Base-by-base conservation (phyloP, 495 filamentous ascomycete species). In the Cercophora newfieldiana region DNA sequence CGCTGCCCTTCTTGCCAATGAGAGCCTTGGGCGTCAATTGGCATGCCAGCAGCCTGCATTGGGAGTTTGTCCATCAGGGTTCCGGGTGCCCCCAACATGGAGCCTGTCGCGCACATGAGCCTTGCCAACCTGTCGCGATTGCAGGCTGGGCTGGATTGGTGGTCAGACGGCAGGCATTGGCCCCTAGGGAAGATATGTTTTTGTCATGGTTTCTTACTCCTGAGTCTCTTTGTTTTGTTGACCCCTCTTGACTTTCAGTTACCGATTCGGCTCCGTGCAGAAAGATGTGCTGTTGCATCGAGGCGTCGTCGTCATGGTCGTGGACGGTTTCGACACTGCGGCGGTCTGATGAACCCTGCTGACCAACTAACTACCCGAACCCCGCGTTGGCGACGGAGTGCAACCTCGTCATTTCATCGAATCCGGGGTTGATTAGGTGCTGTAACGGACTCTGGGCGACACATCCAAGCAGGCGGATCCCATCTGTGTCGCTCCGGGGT, bases 121-220 rank as follows among this genome's bases (percentile, higher is more conserved):
- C 58, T 30, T 47, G 57, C 31, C 26, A 47, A 10, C 50, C 30
- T 47, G 58, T 10, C n/a, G 28, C 18, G 33, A 33, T 1, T 37
- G 58, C 58, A 60, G 33, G 30, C 21, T 60, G 18, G 31, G 48
- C 7, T 30, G 58, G n/a, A 48, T 60, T 48, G 58, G 58, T 60
- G 58, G 58, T 60, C 58, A 60, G 58, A 60, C 58, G 31, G 58
- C 58, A 60, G 58, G 58, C 26, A 60, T 31, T 60, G 37, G 37
- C 37, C 37, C 37, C 3, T 8, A 44, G 37, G 10, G 37, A 8
- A 44, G 37, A 44, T 44, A 8, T 16, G 12, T 16, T 14, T 16
- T 14, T 44, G 37, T 16, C 4, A 44, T 44, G 4, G 37, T 44
- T 16, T 44, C 18, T 14, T 44, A 16, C 18, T 14, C 37, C 10